Evolutionary conservation across 192 early-diverging fungal species (phyloP).

Genomic region (Coemansia sp.): DNA sequence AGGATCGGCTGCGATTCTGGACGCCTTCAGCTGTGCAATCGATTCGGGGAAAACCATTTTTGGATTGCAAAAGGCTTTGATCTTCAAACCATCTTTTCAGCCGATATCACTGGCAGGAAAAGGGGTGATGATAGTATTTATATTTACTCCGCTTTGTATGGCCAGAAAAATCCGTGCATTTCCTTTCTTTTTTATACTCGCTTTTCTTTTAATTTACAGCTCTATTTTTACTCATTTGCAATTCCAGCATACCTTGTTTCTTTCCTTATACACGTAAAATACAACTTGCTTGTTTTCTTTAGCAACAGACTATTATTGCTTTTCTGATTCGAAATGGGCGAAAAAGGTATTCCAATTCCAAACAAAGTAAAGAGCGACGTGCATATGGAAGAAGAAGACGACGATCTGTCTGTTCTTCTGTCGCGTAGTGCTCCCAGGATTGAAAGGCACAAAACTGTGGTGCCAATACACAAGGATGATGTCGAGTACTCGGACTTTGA

Average conservation of each 20-base stretch:
- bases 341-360: constrained; percentile 32
- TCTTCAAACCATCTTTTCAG: too few species aligned
- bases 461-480: constrained; percentile 53
- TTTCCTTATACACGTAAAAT: neutral
- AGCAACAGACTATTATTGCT: neutral
- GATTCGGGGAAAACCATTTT: too few species aligned
- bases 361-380: constrained; percentile 28
- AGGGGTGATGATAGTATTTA: too few species aligned
- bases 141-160: too few species aligned
- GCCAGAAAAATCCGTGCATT: too few species aligned
- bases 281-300: neutral
- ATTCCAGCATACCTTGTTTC: too few species aligned
- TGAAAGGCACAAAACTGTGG: constrained; percentile 52
- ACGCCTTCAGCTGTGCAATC: too few species aligned
- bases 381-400: constrained; percentile 48
- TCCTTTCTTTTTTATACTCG: neutral
- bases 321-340: constrained; percentile 15
- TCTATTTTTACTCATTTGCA: neutral
- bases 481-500: constrained; percentile 56
- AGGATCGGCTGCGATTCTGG: too few species aligned
- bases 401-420: constrained; percentile 48
- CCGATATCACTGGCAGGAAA: too few species aligned
- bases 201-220: too few species aligned
- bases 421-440: constrained; percentile 51
- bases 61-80: too few species aligned